A percentile compares a stretch with the other conserved stretches of the same genome.
These are phyloP conservation scores for Zygoascus meyerae DNA, from an alignment of 1,139 yeast species.

Conservation along the genomic window DNA sequence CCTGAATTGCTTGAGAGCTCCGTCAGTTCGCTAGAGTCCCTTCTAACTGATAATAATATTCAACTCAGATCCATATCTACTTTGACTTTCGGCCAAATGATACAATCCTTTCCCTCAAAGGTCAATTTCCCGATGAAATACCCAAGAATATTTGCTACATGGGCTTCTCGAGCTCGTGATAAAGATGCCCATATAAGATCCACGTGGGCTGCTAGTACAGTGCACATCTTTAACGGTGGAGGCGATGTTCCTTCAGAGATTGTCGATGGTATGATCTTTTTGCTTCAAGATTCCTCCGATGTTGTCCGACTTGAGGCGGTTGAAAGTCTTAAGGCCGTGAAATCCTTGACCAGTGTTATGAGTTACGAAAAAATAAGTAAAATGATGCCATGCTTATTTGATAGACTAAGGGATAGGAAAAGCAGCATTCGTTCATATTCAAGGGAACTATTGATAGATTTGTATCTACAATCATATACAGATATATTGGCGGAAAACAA, in stretches of 20 bases:
- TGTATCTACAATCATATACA: slow-evolving; percentile 40
- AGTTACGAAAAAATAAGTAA: slow-evolving; percentile 24
- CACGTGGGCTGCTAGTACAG: slow-evolving; percentile 60
- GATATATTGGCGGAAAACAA: slow-evolving; percentile 15
- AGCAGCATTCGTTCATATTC: slow-evolving; percentile 59
- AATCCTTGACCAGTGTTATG: background rate
- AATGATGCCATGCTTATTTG: slow-evolving; percentile 37
- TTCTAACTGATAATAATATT: slow-evolving; percentile 60
- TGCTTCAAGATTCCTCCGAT: slow-evolving; percentile 72
- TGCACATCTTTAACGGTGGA: slow-evolving; percentile 42
- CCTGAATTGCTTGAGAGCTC: slow-evolving; percentile 73
- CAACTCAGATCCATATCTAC: slow-evolving; percentile 64
- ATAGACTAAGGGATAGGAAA: slow-evolving; percentile 55
- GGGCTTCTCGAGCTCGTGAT: slow-evolving; percentile 75
- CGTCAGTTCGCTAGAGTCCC: slow-evolving; percentile 77
- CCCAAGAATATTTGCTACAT: slow-evolving; percentile 56
- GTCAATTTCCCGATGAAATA: slow-evolving; percentile 58
- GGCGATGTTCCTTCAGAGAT: slow-evolving; percentile 48
- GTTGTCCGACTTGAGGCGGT: slow-evolving; percentile 64
- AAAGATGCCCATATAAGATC: slow-evolving; percentile 57
- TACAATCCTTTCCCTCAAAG: slow-evolving; percentile 45
- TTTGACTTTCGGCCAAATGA: slow-evolving; percentile 62
- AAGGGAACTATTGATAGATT: slow-evolving; percentile 48
- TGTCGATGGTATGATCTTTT: slow-evolving; percentile 55
- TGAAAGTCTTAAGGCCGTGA: slow-evolving; percentile 31